Evolutionary conservation across 352 stramenopile genomes (phyloP), one percentile per base, ranked within the genome.

Genomic region (Globisporangium splendens): DNA sequence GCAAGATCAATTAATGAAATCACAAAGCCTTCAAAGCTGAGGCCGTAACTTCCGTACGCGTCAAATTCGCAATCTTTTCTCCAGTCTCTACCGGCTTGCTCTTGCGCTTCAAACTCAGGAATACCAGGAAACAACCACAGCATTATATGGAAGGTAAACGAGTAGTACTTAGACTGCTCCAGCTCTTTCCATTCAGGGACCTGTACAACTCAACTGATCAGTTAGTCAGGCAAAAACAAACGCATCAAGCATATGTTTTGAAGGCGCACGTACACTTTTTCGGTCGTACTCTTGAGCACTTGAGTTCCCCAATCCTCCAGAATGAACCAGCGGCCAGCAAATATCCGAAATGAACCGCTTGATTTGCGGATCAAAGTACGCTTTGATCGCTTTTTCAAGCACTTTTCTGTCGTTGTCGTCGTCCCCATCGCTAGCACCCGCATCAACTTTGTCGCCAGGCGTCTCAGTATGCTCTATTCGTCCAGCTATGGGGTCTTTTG

Each of bases 51-150:
- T 3, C 66, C 71, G n/a, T 61, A 72, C 0, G 73, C 46, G 20
- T 86, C 73, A 47, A 88, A 82, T 17, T 79, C 73, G 17, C 66
- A 75, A 54, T 88, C 75, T 11, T 67, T 67, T 15, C 69, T 60
- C 77, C 77, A 88, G 49, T 86, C 77, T 0, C 56, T 51, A 24
- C 74, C 61, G 8, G 68, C 65, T 12, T 79, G 60, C 4, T 74
- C 65, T 47, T 83, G 69, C 14, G 65, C 65, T 53, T 83, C 67
- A 63, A 64, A 69, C n/a, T 53, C 57, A 3, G 73, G 75, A 3
- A 88, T 60, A 0, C 74, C 73, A 0, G 77, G 75, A 52, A 84
- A 81, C 1, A 84, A 53, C 77, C 77, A 88, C 46, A 77, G 59
- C 12, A 88, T 46, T 4, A 75, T 50, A 42, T 72, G 70, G 61